These are phyloP conservation scores for Apophysomyces elegans DNA, from an alignment of 371 early-diverging fungal genomes.

Conservation along the genomic window DNA sequence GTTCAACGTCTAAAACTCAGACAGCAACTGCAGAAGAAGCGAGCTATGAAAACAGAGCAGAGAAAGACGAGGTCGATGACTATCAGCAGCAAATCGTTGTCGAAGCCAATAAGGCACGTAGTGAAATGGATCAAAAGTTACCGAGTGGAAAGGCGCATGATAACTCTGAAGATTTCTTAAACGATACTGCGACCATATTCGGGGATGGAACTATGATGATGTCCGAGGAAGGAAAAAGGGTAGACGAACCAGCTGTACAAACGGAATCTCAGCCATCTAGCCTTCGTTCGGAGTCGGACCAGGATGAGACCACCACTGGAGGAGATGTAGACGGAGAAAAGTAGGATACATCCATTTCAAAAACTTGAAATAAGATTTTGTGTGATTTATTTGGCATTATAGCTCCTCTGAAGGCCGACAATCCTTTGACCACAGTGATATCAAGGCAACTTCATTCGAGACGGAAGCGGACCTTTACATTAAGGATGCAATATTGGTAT, in stretches of 20 bases:
- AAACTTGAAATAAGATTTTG: background rate
- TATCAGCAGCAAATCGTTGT: constrained; percentile 55
- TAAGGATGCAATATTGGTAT: constrained; percentile 86
- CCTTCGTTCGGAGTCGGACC: background rate
- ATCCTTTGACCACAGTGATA: constrained; percentile 38
- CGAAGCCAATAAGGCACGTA: constrained; percentile 54
- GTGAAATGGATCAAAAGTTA: constrained; percentile 46
- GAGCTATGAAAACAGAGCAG: background rate
- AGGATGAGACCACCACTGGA: background rate
- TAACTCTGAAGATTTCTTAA: constrained; percentile 50
- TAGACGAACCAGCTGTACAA: background rate
- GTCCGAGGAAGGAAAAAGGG: constrained; percentile 1
- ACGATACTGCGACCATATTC: constrained; percentile 52
- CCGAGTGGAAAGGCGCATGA: constrained; percentile 42
- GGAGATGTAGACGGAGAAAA: constrained; percentile 10
- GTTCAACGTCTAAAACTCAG: constrained; percentile 8
- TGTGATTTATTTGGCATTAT: background rate
- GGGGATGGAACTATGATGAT: constrained; percentile 32
- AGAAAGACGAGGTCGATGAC: constrained; percentile 17
- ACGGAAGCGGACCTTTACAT: constrained; percentile 54
- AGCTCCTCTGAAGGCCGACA: constrained; percentile 26
- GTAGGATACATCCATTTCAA: background rate
- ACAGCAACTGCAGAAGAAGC: constrained; percentile 12
- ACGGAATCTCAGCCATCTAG: background rate
- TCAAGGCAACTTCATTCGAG: constrained; percentile 29